Evolutionary conservation across 2,329 filamentous ascomycete species (phyloP).

Genomic region (Xylariaceae sp.): DNA sequence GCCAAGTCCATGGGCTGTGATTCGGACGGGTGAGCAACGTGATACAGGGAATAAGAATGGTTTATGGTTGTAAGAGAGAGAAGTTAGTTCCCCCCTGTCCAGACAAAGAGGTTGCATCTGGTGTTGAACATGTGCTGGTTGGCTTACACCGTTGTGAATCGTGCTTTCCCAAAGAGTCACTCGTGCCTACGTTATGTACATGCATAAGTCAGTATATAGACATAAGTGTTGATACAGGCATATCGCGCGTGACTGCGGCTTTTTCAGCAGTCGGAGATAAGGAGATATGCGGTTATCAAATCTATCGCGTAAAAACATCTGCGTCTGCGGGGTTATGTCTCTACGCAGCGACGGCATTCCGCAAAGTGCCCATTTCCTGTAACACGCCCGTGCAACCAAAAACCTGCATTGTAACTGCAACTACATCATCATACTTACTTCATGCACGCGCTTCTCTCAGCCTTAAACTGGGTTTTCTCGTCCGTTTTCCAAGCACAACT

Average conservation of each 20-base stretch:
- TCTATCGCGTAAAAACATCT: not conserved
- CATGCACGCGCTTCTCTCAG: slow-evolving; percentile 13
- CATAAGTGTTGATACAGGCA: not conserved
- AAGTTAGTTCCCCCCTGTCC: too few relatives aligned
- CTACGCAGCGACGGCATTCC: not conserved
- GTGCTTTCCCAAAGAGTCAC: too few relatives aligned
- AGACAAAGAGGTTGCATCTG: too few relatives aligned
- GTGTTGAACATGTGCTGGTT: too few relatives aligned
- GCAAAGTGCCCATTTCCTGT: not conserved
- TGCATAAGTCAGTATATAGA: not conserved
- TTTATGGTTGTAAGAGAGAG: too few relatives aligned
- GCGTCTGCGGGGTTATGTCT: not conserved
- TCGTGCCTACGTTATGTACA: too few relatives aligned
- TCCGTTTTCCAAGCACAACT: not conserved
- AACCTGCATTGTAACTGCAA: slow-evolving; percentile 9
- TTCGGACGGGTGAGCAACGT: not conserved
- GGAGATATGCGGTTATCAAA: not conserved
- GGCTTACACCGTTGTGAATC: too few relatives aligned
- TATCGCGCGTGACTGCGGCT: not conserved
- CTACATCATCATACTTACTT: slow-evolving; percentile 20
- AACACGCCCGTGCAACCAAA: slow-evolving; percentile 4
- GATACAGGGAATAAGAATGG: not conserved
- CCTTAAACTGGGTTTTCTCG: not conserved
- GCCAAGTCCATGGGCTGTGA: not conserved
- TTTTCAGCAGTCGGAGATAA: not conserved